Evolutionary conservation across 192 early-diverging fungal genomes (phyloP), one percentile per base, ranked within the genome.

Genomic region (Physocladia obscura): DNA sequence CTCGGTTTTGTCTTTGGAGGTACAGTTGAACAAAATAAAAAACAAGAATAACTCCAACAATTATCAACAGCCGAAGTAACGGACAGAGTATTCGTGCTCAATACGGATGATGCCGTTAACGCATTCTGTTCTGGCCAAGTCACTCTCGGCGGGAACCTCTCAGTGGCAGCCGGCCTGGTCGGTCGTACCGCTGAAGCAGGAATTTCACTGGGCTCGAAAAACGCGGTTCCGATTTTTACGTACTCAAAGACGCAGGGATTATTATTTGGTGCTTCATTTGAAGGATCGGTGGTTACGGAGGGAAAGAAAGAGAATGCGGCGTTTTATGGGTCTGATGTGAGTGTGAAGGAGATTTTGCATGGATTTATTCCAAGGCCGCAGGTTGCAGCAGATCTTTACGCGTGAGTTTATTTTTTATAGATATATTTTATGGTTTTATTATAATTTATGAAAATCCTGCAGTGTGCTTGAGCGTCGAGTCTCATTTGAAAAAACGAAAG

Each of bases 61-160:
- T 47, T 21, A 47, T 47, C n/a, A 13, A 94, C 94, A 52, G 92
- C 88, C 2, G 89, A 93, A 62, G 79, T 94, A 49, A 95, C 95
- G n/a, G 94, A 98, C 75, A 90, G 90, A 77, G 93, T 98, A 19
- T 88, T 96, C 57, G 79, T 98, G 35, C 78, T 98, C 36, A 98
- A 93, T 71, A 93, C 88, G 54, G 80, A 77, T n/a, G 82, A 79
- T 21, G 93, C 93, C 4, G 93, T 98, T 44, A 88, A 88, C 57
- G 88, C 95, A 0, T 98, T 98, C 76, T 84, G 78, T 44, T 88
- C 88, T 27, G 94, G 94, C 32, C 93, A 98, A 57, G 69, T 96
- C 38, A 96, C 92, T 0, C 79, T 98, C 29, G 95, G 95, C 32
- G 94, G 91, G 11, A 91, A 90, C 44, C 64, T 84, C 47, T 64